Conservation (phyloP, 2,329 filamentous ascomycete species). For the Arthroderma sp. region DNA sequence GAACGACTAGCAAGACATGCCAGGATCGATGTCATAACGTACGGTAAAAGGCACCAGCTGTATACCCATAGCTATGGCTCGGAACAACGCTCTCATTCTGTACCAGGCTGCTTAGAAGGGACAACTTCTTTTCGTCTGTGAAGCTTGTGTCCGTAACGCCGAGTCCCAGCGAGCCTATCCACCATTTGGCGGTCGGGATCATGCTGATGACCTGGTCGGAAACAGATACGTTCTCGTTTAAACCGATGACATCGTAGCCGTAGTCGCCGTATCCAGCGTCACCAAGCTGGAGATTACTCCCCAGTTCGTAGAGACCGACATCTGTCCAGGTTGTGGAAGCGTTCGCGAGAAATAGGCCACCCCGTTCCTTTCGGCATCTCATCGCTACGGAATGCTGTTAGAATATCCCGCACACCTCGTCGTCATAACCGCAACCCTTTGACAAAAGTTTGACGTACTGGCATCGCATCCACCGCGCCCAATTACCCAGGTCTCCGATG, state of each 20-base stretch:
- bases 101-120: slow-evolving; percentile 20
- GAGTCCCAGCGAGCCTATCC: slow-evolving; percentile 25
- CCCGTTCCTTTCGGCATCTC: slow-evolving; percentile 19
- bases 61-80: slow-evolving; percentile 26
- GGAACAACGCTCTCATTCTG: slow-evolving; percentile 20
- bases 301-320: slow-evolving; percentile 21
- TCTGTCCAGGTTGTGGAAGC: slow-evolving; percentile 23
- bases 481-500: slow-evolving; percentile 22
- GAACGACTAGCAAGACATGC: background rate
- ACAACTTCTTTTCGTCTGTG: slow-evolving; percentile 15
- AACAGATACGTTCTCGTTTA: slow-evolving; percentile 18
- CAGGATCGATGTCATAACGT: slow-evolving; percentile 4
- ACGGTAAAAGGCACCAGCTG: slow-evolving; percentile 24
- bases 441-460: slow-evolving; percentile 12
- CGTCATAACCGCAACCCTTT: background rate
- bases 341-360: slow-evolving; percentile 24
- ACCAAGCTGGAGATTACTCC: slow-evolving; percentile 15
- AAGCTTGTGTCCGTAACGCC: slow-evolving; percentile 21
- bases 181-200: slow-evolving; percentile 23
- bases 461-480: slow-evolving; percentile 21
- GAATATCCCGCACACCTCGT: background rate
- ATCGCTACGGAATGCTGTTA: slow-evolving; percentile 6
- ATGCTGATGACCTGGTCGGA: slow-evolving; percentile 24
- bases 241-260: slow-evolving; percentile 25
- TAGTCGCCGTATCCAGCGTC: slow-evolving; percentile 23